Evolutionary conservation across 169 alveolate genomes (phyloP).

Genomic region (Babesia sp.): DNA sequence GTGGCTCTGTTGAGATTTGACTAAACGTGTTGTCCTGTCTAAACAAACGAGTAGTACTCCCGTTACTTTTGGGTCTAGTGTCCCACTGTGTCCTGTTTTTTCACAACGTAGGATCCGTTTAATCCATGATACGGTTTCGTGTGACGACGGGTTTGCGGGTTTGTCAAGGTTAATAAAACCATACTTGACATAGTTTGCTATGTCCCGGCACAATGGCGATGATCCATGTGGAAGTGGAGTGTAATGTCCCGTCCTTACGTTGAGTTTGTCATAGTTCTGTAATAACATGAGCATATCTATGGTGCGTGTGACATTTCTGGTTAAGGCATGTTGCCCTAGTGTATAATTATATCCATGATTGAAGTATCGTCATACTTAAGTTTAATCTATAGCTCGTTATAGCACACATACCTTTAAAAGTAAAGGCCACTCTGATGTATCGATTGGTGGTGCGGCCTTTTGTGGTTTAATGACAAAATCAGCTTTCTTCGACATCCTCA

Average conservation of each 20-base stretch:
- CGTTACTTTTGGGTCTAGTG: constrained; percentile 99
- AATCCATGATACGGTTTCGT: constrained; percentile 99
- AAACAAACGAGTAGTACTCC: constrained; percentile 99
- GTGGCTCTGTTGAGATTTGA: constrained; percentile 98
- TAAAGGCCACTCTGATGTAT: constrained; percentile 95
- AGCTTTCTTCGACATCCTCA: constrained; percentile 10
- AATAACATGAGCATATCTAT: no score
- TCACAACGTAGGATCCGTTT: constrained; percentile 97
- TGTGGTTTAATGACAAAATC: constrained; percentile 60
- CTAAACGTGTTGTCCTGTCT: constrained; percentile 98
- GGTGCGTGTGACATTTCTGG: no score
- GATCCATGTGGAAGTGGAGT: constrained; percentile 99
- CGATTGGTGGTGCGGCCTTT: constrained; percentile 83
- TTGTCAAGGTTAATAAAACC: constrained; percentile 99
- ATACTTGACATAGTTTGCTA: constrained; percentile 92
- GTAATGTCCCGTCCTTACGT: constrained; percentile 96
- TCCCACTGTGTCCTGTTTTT: constrained; percentile 99
- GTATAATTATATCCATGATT: no score
- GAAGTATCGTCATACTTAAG: no score
- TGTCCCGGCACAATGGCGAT: constrained; percentile 95
- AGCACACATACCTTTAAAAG: constrained; percentile 79
- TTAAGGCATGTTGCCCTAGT: no score
- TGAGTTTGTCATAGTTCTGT: constrained; percentile 93
- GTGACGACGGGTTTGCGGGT: constrained; percentile 99
- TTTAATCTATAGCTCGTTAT: no score